phyloP scores from a whole-genome alignment of 305 asterid species.

The Plantago coronopus region DNA sequence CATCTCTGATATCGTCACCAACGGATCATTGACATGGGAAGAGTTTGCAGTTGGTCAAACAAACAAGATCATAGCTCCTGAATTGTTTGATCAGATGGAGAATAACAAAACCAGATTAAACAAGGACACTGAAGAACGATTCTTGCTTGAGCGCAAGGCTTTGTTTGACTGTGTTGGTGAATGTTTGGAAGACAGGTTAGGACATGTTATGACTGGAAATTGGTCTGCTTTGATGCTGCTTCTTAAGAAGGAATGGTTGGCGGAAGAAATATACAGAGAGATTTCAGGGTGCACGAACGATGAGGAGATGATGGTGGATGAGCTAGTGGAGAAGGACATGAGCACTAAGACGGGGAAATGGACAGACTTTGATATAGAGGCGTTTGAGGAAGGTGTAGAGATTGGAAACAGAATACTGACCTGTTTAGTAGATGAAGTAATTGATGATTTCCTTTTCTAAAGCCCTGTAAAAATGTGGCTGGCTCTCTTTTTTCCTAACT shows the following conservation, averaged over 20 bases:
- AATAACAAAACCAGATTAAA: conserved; percentile 34
- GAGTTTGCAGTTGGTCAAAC: conserved; percentile 62
- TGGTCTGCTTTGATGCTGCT: conserved; percentile 46
- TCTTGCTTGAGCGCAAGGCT: conserved; percentile 46
- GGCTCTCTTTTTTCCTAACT: no score
- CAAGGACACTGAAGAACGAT: conserved; percentile 39
- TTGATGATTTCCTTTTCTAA: conserved; percentile 50
- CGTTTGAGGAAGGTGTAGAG: conserved; percentile 78
- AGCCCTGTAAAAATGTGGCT: conserved; percentile 9
- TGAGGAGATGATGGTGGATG: conserved; percentile 85
- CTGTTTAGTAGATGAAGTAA: conserved; percentile 64
- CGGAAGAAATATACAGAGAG: conserved; percentile 73
- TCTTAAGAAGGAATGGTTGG: conserved; percentile 49
- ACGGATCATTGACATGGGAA: conserved; percentile 41
- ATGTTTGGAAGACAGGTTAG: conserved; percentile 47
- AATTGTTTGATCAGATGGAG: conserved; percentile 58
- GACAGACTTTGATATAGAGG: conserved; percentile 68
- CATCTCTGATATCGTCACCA: conserved; percentile 42
- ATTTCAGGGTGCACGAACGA: conserved; percentile 54
- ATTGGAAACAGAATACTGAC: conserved; percentile 62
- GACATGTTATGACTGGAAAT: conserved; percentile 39
- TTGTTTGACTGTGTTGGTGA: conserved; percentile 68
- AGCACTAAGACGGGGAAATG: conserved; percentile 76
- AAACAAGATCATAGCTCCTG: conserved; percentile 46
- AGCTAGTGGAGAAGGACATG: conserved; percentile 89